phyloP scores from a whole-genome alignment of 1,139 yeast genomes.

The Diutina ranongensis region DNA sequence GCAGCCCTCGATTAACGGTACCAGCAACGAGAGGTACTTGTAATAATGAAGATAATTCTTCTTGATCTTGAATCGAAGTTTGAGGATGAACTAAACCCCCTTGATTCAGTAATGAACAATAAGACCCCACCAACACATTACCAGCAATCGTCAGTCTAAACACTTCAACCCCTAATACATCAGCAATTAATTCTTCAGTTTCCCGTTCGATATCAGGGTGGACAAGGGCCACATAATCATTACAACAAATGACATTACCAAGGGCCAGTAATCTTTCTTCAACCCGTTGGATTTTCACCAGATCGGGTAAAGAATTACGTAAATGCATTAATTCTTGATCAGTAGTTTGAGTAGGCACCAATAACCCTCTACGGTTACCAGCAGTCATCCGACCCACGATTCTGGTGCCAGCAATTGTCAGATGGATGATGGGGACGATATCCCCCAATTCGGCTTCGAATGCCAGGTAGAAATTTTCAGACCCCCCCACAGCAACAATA shows the following conservation, averaged over 20 bases:
- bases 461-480: slow-evolving; percentile 95
- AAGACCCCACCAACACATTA: slow-evolving; percentile 93
- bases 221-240: slow-evolving; percentile 96
- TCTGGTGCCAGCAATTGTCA: slow-evolving; percentile 97
- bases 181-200: slow-evolving; percentile 97
- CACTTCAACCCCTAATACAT: slow-evolving; percentile 97
- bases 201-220: slow-evolving; percentile 99
- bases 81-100: slow-evolving; percentile 99
- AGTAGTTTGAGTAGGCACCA: slow-evolving; percentile 97
- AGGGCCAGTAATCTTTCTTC: slow-evolving; percentile 95
- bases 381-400: slow-evolving; percentile 98
- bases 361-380: slow-evolving; percentile 94
- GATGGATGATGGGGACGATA: slow-evolving; percentile 90
- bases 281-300: slow-evolving; percentile 92
- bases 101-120: slow-evolving; percentile 89
- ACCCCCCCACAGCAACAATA: slow-evolving; percentile 94
- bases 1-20: slow-evolving; percentile 93
- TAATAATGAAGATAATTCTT: slow-evolving; percentile 86
- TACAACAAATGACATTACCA: slow-evolving; percentile 97
- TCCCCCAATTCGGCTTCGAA: slow-evolving; percentile 97
- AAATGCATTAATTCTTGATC: slow-evolving; percentile 97
- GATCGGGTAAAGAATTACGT: slow-evolving; percentile 94
- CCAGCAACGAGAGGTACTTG: slow-evolving; percentile 99
- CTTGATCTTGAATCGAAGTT: slow-evolving; percentile 95
- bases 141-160: slow-evolving; percentile 99